Base-by-base conservation (phyloP, 257 asterid genomes). In the Plantago major region DNA sequence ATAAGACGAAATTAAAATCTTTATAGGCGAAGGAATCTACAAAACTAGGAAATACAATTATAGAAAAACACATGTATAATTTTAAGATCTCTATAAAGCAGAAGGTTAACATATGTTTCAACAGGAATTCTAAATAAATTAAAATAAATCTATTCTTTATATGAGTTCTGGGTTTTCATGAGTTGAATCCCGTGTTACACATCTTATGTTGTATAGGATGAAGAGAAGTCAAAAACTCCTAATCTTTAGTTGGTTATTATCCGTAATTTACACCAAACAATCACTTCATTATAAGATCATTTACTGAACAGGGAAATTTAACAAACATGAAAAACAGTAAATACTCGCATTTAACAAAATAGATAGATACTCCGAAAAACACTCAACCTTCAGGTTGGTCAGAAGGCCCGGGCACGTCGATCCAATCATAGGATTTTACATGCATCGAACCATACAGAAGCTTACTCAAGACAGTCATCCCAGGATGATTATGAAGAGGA, bases 391-490 rank as follows among this genome's bases (percentile, higher is more conserved):
- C 83, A 51, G 83, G 70, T 52, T 84, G 80, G 70, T 84, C 89
- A 33, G 81, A 82, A 76, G 83, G 87, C 71, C 84, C 89, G 50
- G 95, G 87, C 33, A 81, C 48, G 78, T 85, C 66, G 62, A 85
- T 73, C 97, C 97, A 93, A 70, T 93, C 99, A 67, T 85, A 93
- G 70, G 97, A 84, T 70, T 82, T 83, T 75, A 89, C 99, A 42
- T 82, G 83, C 19, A 87, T 57, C 52, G 97, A 72, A 75, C 99
- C 99, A 68, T 87, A 93, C 64, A 93, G 70, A 68, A 93, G 97
- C 87, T 93, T 93, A 82, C 99, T 93, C 76, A 93, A 81, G 70
- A 93, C 99, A 50, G 99, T 93, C 99, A 93, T 93, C 67, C 97
- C 99, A 67, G 99, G 99, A 78, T 93, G 99, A 67, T 93, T 93